Base-by-base conservation (phyloP, 1,284 basidiomycete species). In the Austroboletus niveus region DNA sequence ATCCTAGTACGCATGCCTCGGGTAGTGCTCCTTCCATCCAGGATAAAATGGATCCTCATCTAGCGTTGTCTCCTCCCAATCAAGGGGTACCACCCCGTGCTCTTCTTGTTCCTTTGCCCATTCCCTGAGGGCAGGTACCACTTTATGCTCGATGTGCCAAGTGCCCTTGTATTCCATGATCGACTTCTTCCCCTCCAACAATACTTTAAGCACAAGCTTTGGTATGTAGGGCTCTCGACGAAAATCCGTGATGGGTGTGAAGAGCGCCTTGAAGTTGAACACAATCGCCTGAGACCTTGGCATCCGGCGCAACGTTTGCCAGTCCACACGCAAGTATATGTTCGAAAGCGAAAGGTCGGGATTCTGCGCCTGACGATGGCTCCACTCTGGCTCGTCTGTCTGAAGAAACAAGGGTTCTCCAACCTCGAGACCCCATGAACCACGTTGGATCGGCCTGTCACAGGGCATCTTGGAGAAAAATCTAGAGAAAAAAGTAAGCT, bases 221-320 rank as follows among this genome's bases (percentile, higher is more conserved):
- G 78, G 77, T 52, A 80, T 72, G 48, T 73, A 78, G 4, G 75
- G 73, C 53, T 80, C 79, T 14, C 67, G 57, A 42, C 69, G 59
- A 45, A 80, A 72, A 35, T 72, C 60, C 7, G 65, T 69, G 31
- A 76, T 55, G 0, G 78, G 77, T 2, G 77, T 80, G 59, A 81
- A 80, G 35, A 80, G 60, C 5, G 76, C 72, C 55, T 78, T 80
- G 60, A 73, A 79, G 58, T 78, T 79, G 67, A 81, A 80, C 4
- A 77, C 65, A 39, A 80, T 76, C 0, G 75, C 74, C 9, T 62
- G 62, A 3, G 77, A 77, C 47, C 61, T 62, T 8, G 78, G 78
- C 38, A 80, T 60, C 30, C 77, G 72, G n/a, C 77, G 69, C 35
- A 80, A 59, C 5, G 76, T 79, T 57, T 80, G 79, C 78, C 78